Evolutionary conservation across 345 rosid species (phyloP), one percentile per base, ranked within the genome.

Genomic region (Barbarea vulgaris): DNA sequence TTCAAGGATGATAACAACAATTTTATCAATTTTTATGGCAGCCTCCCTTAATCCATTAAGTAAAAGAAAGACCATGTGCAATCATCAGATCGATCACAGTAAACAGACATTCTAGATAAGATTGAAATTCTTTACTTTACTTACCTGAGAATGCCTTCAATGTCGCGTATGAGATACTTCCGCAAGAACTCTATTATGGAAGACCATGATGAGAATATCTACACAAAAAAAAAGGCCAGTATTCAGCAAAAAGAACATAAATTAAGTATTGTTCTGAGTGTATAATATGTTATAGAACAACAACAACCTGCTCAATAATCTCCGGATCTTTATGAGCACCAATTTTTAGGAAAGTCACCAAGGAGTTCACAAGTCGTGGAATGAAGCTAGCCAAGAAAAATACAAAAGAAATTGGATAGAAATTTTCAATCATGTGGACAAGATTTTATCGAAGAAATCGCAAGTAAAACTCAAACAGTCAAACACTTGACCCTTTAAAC

Each of bases 311-410:
- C 84, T 94, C 91, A 77, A 94, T 74, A 68, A 91, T 87, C 73
- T 94, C 97, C 19, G 99, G 86, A 78, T 91, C 97, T 74, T 89
- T 88, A 58, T 88, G 87, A 18, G 88, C 99, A 64, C 97, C 97
- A 82, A 73, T 82, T 77, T 87, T 58, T 33, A 94, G 88, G 50
- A 91, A 95, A 74, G 78, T 69, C 41, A 81, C 83, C 11, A 88
- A 63, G 52, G 96, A 83, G 70, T 83, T 85, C 50, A 77, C 86
- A 82, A 92, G 55, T 57, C 82, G 79, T 5, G 95, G 90, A 62
- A 91, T 78, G 76, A 91, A 90, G 48, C 97, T 94, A 77, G 50
- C 56, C 69, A 75, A 77, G 14, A 64, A 79, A 69, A 42, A 67
- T 39, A 79, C 25, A 65, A 50, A 33, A 55, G n/a, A 18, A 47